A percentile compares a stretch with the other conserved stretches of the same genome.
Conservation (phyloP, 306 rosid species). For the Prunus campanulata region DNA sequence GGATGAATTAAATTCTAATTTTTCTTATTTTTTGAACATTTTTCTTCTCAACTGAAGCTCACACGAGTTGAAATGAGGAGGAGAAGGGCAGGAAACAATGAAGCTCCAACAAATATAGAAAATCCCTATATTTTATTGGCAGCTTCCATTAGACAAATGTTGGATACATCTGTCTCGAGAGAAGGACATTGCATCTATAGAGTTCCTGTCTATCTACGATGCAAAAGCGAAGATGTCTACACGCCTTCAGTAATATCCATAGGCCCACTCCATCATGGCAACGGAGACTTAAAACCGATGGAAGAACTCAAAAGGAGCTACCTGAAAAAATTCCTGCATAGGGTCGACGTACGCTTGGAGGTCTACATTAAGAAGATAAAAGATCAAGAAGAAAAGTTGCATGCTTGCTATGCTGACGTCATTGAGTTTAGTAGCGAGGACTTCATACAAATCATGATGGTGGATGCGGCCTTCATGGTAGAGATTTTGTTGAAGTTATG, state of each 20-base stretch:
- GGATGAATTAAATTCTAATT: no score
- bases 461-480: conserved; percentile 13
- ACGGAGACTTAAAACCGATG: neutral
- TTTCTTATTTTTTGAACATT: no score
- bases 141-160: neutral
- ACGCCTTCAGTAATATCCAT: conserved; percentile 12
- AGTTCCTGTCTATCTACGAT: neutral
- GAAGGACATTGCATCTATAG: neutral
- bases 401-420: neutral
- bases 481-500: neutral
- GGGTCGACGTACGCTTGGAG: neutral
- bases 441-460: conserved; percentile 7
- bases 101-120: no score
- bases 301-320: conserved; percentile 11
- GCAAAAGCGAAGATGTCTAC: neutral
- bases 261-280: conserved; percentile 11
- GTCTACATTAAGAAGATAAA: neutral
- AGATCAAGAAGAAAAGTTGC: neutral
- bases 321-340: neutral
- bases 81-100: no score
- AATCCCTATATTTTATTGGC: neutral
- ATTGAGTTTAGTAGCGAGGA: neutral
- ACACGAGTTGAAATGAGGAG: no score
- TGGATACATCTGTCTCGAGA: neutral
- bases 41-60: no score